phyloP scores from a whole-genome alignment of 2,329 filamentous ascomycete genomes.

The Verticillium isaacii region DNA sequence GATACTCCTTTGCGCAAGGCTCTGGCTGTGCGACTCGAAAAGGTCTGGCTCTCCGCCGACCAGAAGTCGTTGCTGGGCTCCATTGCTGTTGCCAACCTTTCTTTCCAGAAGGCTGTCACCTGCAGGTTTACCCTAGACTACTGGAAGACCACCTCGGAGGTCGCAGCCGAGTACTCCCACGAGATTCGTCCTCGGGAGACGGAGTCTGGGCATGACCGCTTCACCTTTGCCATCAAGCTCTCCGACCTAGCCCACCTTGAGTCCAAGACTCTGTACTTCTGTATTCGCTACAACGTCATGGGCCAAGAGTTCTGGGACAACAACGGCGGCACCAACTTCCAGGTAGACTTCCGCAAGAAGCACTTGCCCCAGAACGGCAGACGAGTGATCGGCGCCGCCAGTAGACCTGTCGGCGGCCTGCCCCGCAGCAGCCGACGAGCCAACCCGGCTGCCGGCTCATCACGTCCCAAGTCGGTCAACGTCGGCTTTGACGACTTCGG shows the following conservation, averaged over 20 bases:
- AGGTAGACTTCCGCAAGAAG: slow-evolving; percentile 88
- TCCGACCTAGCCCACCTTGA: slow-evolving; percentile 89
- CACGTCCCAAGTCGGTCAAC: slow-evolving; percentile 50
- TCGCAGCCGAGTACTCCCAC: slow-evolving; percentile 80
- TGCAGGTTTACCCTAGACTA: slow-evolving; percentile 95
- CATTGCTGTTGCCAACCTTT: slow-evolving; percentile 79
- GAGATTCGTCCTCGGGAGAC: slow-evolving; percentile 46
- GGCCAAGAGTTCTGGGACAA: slow-evolving; percentile 94
- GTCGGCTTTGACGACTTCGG: slow-evolving; percentile 68
- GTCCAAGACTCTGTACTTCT: slow-evolving; percentile 87
- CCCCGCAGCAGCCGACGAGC: slow-evolving; percentile 62
- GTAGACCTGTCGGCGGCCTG: slow-evolving; percentile 47
- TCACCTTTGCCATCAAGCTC: slow-evolving; percentile 91
- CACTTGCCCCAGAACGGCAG: slow-evolving; percentile 57
- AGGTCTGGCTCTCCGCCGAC: slow-evolving; percentile 80
- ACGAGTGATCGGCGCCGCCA: slow-evolving; percentile 43
- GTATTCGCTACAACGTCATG: slow-evolving; percentile 79
- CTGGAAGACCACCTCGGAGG: slow-evolving; percentile 97
- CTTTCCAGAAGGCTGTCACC: slow-evolving; percentile 84
- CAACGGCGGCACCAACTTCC: slow-evolving; percentile 82
- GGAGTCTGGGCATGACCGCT: slow-evolving; percentile 67
- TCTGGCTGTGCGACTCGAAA: slow-evolving; percentile 74
- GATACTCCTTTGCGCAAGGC: slow-evolving; percentile 58
- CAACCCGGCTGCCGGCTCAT: slow-evolving; percentile 27
- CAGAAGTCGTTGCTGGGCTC: slow-evolving; percentile 82